Percentiles rank a stretch among this genome's conserved stretches.
phyloP scores from a whole-genome alignment of 1,284 basidiomycete genomes.

The Vanrija humicola region DNA sequence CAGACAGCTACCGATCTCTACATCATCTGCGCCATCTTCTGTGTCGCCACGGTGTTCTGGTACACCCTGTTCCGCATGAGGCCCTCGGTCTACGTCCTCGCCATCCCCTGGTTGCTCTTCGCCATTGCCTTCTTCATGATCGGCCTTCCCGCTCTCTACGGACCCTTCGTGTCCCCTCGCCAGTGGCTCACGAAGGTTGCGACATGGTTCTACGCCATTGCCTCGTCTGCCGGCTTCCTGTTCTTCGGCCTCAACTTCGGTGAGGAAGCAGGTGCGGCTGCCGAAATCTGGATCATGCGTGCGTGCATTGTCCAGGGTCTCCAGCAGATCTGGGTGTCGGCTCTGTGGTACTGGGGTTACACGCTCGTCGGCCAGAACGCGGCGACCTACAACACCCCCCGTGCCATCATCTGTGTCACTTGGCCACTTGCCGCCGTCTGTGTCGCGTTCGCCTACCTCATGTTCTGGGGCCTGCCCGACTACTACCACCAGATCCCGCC shows the following conservation, averaged over 20 bases:
- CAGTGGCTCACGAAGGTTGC: conserved; percentile 67
- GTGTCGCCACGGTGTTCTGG: conserved; percentile 79
- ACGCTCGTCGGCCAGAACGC: conserved; percentile 58
- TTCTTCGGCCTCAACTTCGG: conserved; percentile 95
- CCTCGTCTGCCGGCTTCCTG: conserved; percentile 80
- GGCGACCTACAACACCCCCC: conserved; percentile 36
- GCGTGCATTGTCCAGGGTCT: conserved; percentile 88
- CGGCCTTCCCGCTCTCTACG: conserved; percentile 71
- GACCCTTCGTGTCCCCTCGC: conserved; percentile 61
- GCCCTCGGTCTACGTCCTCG: conserved; percentile 80
- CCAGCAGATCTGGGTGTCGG: conserved; percentile 86
- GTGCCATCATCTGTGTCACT: conserved; percentile 62
- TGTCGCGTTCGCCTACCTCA: conserved; percentile 70
- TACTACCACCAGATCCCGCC: conserved; percentile 64
- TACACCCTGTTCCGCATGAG: conserved; percentile 83
- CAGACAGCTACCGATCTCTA: conserved; percentile 78
- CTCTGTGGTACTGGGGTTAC: conserved; percentile 91
- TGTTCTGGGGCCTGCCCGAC: conserved; percentile 76
- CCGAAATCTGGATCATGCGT: conserved; percentile 83
- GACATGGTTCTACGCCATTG: conserved; percentile 80
- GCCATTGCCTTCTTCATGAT: conserved; percentile 84
- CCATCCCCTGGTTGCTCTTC: conserved; percentile 83
- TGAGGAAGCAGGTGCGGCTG: conserved; percentile 89
- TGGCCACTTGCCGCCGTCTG: conserved; percentile 76
- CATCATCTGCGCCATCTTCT: conserved; percentile 77